Evolutionary conservation across 768 basidiomycete genomes (phyloP), one percentile per base, ranked within the genome.

Genomic region (Butyriboletus loyo): DNA sequence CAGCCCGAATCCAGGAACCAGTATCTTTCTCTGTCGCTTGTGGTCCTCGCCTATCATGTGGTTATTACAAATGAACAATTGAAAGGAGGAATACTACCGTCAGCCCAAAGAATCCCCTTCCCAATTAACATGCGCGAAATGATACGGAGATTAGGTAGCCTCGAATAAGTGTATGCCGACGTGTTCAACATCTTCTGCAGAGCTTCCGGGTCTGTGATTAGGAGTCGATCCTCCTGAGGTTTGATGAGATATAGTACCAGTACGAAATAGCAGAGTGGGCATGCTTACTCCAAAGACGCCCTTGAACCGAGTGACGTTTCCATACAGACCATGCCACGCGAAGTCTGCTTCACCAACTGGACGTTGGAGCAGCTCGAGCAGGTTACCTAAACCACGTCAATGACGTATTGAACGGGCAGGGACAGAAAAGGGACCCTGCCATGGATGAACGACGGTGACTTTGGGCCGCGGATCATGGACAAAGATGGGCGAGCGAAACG

Each of bases 1-100:
- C 7, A 63, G 71, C 52, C 81, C 78, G 54, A 83, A 83, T 4
- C 78, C 82, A 1, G 81, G 81, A 40, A 79, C 67, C 75, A 82
- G 74, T 15, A 81, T 70, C 54, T 70, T 79, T 51, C 78, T 67
- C 44, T 83, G 81, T 46, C 82, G 73, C 55, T 69, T 77, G 52
- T 84, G 82, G 24, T 66, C 74, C 24, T 73, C 64, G 3, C 73
- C 67, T 68, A 32, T 21, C n/a, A 39, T 24, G 30, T 4, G 17
- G n/a, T 63, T 11, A 39, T 25, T 32, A 25, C 38, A 36, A 45
- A 32, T 67, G 71, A 24, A 4, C 11, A 19, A n/a, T 10, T 15
- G 11, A 25, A 30, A 1, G 3, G 2, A 32, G 17, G 21, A 22
- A 45, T 31, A 31, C 15, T 48, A 77, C 75, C 75, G 7, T 76